phyloP scores from a whole-genome alignment of 1,139 yeast genomes.

The Saccharomyces hybrid region DNA sequence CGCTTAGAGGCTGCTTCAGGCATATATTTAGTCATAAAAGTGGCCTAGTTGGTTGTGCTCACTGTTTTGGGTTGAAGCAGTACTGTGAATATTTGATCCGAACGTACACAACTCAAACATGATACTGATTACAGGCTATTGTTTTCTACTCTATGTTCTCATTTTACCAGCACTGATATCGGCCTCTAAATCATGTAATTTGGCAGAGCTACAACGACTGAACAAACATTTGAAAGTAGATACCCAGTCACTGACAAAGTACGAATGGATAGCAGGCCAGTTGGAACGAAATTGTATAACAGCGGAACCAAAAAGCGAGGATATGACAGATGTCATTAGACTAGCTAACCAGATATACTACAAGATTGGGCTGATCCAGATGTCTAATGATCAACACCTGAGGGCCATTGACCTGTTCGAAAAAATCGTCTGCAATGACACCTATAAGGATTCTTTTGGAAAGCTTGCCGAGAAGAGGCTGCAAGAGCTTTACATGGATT shows the following conservation, averaged over 20 bases:
- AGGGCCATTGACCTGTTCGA: constrained; percentile 24
- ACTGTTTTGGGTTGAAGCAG: not conserved
- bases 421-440: constrained; percentile 7
- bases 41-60: not conserved
- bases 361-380: constrained; percentile 23
- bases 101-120: not conserved
- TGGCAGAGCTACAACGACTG: not conserved
- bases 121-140: not conserved
- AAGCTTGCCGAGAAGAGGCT: constrained; percentile 19
- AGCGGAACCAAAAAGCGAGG: not conserved
- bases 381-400: constrained; percentile 22
- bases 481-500: constrained; percentile 20
- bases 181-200: not conserved
- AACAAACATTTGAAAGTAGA: not conserved
- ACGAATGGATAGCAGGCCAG: not conserved
- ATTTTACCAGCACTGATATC: not conserved
- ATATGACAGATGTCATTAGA: constrained; percentile 1
- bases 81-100: not conserved
- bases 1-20: not conserved
- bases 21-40: not conserved
- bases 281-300: not conserved
- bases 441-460: constrained; percentile 14
- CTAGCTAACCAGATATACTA: constrained; percentile 18
- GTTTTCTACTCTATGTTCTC: not conserved
- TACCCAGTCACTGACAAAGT: not conserved